Conservation (phyloP, 1,284 basidiomycete species). For the Ustilago trichophora region DNA sequence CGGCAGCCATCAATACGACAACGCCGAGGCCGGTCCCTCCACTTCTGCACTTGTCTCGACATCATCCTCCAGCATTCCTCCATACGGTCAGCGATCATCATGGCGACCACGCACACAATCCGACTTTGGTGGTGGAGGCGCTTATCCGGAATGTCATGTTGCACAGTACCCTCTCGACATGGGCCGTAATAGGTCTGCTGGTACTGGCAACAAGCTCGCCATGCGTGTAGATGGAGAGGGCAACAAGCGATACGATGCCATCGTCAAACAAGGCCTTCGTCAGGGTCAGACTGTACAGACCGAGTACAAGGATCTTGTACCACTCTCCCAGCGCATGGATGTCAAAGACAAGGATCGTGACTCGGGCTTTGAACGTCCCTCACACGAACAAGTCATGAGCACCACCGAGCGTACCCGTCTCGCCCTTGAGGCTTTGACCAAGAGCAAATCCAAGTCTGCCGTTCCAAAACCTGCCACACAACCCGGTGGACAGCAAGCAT, state of each 20-base stretch:
- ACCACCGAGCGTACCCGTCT: constrained; percentile 89
- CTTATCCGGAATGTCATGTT: constrained; percentile 95
- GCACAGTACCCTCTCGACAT: constrained; percentile 96
- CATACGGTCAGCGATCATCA: constrained; percentile 82
- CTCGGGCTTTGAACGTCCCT: constrained; percentile 82
- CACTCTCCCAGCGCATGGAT: constrained; percentile 84
- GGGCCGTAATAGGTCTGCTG: constrained; percentile 80
- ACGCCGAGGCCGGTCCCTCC: constrained; percentile 22
- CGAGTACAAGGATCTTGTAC: constrained; percentile 96
- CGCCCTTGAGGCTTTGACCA: constrained; percentile 91
- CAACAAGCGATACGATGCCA: constrained; percentile 94
- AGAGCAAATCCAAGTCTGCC: constrained; percentile 94
- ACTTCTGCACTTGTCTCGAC: constrained; percentile 14
- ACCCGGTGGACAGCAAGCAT: constrained; percentile 33
- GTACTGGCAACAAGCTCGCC: constrained; percentile 75
- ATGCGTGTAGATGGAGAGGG: constrained; percentile 96
- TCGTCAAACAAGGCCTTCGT: constrained; percentile 91
- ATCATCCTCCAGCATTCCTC: constrained; percentile 69
- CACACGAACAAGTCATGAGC: constrained; percentile 84
- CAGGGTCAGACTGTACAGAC: constrained; percentile 87
- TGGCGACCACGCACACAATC: constrained; percentile 85
- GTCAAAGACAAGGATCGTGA: constrained; percentile 74
- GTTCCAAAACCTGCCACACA: constrained; percentile 73
- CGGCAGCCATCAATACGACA: constrained; percentile 13
- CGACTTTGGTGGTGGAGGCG: constrained; percentile 91